Evolutionary conservation across 495 filamentous ascomycete species (phyloP).

Genomic region (Margaritispora aquatica): DNA sequence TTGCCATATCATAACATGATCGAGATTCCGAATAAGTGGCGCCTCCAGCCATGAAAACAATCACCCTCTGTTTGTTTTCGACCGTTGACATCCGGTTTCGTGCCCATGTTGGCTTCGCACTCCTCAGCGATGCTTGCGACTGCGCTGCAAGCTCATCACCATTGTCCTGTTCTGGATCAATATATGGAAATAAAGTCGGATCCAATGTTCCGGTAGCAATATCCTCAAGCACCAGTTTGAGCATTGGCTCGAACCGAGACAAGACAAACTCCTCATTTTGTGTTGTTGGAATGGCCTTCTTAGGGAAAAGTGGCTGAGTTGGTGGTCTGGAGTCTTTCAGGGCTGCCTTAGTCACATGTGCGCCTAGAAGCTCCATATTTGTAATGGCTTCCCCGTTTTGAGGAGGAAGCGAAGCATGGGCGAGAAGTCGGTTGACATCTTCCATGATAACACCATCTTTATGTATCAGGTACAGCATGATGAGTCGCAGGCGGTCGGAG

Average conservation of each 20-base stretch:
- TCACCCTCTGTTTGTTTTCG: slow-evolving; percentile 82
- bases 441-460: slow-evolving; percentile 82
- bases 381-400: slow-evolving; percentile 64
- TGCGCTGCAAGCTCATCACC: slow-evolving; percentile 48
- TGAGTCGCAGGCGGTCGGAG: slow-evolving; percentile 74
- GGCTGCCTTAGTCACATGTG: slow-evolving; percentile 54
- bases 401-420: slow-evolving; percentile 71
- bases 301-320: slow-evolving; percentile 59
- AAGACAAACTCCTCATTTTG: slow-evolving; percentile 57
- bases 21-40: slow-evolving; percentile 88
- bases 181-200: slow-evolving; percentile 71
- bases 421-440: slow-evolving; percentile 77
- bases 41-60: slow-evolving; percentile 94
- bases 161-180: slow-evolving; percentile 62
- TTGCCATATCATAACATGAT: slow-evolving; percentile 81
- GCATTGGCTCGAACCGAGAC: slow-evolving; percentile 62
- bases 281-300: slow-evolving; percentile 45
- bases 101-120: slow-evolving; percentile 90
- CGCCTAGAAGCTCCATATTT: slow-evolving; percentile 80
- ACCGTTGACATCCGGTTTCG: slow-evolving; percentile 65
- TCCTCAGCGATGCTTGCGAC: slow-evolving; percentile 74
- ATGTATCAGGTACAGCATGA: slow-evolving; percentile 80
- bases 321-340: slow-evolving; percentile 70
- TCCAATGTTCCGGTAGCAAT: slow-evolving; percentile 60
- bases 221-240: slow-evolving; percentile 76